Evolutionary conservation across 2,329 filamentous ascomycete genomes (phyloP).

Genomic region (Alternaria brassicicola): DNA sequence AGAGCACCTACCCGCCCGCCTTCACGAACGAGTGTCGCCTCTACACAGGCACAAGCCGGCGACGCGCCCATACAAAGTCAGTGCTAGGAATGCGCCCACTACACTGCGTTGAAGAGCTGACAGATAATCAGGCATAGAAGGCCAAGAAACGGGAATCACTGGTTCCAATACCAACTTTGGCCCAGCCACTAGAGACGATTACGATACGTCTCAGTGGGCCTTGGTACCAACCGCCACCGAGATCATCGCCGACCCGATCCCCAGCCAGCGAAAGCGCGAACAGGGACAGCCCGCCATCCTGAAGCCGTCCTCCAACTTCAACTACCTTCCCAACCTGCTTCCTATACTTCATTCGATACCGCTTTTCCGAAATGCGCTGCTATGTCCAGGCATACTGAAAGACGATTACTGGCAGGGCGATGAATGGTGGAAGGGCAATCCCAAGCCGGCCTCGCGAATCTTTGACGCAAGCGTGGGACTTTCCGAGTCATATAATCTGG

Average conservation of each 20-base stretch:
- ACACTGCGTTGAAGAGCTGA: constrained; percentile 21
- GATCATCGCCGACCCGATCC: constrained; percentile 61
- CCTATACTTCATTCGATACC: constrained; percentile 69
- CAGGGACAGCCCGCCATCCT: constrained; percentile 62
- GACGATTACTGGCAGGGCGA: constrained; percentile 61
- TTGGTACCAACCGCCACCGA: constrained; percentile 58
- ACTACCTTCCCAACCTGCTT: constrained; percentile 63
- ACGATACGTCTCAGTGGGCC: constrained; percentile 62
- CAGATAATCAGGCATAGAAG: constrained; percentile 37
- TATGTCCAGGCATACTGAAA: constrained; percentile 55
- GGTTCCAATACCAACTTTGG: constrained; percentile 56
- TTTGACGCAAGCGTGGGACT: constrained; percentile 51
- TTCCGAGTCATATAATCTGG: constrained; percentile 38
- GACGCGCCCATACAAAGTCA: constrained; percentile 44
- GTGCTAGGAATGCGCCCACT: constrained; percentile 12
- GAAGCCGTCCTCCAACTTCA: constrained; percentile 59
- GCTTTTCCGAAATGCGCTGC: constrained; percentile 61
- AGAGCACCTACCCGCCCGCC: constrained; percentile 46
- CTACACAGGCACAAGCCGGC: constrained; percentile 37
- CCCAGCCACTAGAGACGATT: constrained; percentile 60
- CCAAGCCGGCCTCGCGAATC: constrained; percentile 57
- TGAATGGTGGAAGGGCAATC: constrained; percentile 68
- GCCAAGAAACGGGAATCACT: constrained; percentile 63
- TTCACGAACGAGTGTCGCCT: constrained; percentile 42
- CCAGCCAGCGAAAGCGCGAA: constrained; percentile 54